phyloP scores from a whole-genome alignment of 345 rosid species.

The Pistacia integerrima region DNA sequence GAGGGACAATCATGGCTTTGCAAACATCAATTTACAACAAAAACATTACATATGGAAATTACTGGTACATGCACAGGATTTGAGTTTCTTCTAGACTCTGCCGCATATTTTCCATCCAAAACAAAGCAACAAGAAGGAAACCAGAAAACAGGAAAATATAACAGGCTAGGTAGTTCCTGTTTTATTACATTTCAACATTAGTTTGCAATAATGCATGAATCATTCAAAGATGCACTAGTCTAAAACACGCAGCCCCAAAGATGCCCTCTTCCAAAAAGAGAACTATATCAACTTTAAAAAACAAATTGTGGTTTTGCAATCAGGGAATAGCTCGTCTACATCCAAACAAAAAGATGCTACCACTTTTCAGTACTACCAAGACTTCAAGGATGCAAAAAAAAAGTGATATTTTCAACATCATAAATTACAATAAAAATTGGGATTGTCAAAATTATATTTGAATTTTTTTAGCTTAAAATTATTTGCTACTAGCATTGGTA shows the following conservation, averaged over 20 bases:
- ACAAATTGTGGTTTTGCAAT: not conserved
- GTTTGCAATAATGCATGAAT: not conserved
- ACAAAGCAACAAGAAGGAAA: not conserved
- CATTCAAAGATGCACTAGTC: not conserved
- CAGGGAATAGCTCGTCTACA: not conserved
- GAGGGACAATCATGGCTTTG: not conserved
- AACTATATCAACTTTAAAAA: not conserved
- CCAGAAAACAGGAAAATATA: not conserved
- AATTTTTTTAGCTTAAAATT: not conserved
- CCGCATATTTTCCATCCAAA: not conserved
- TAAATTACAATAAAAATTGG: not conserved
- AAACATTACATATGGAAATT: constrained; percentile 5
- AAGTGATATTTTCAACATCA: not conserved
- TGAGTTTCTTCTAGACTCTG: not conserved
- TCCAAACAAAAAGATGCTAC: not conserved
- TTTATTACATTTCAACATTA: not conserved
- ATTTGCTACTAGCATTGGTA: not conserved
- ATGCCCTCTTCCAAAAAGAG: not conserved
- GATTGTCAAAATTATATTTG: not conserved
- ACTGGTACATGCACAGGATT: not conserved
- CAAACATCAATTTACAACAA: not conserved
- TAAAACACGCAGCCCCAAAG: not conserved
- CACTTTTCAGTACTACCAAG: not conserved
- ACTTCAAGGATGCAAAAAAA: not conserved
- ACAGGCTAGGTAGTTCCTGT: not conserved